Evolutionary conservation across 495 filamentous ascomycete genomes (phyloP).

Genomic region (Jackrogersella minutella): DNA sequence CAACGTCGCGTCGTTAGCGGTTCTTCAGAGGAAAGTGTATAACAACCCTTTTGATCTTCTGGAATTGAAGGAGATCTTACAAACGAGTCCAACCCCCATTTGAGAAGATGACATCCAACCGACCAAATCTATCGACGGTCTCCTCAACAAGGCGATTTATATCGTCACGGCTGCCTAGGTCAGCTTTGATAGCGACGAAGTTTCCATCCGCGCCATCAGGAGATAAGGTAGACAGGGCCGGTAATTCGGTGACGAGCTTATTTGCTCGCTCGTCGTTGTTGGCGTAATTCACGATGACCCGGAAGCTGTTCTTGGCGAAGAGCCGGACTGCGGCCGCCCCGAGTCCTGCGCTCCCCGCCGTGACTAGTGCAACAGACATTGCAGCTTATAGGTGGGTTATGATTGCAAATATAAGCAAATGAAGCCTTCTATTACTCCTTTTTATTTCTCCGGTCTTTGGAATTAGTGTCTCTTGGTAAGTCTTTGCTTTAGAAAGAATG

Average conservation of each 20-base stretch:
- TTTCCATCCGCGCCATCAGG: slow-evolving; percentile 17
- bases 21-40: not conserved
- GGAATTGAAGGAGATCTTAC: slow-evolving; percentile 8
- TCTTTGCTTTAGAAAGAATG: not conserved
- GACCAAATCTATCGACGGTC: slow-evolving; percentile 54
- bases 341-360: slow-evolving; percentile 64
- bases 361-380: slow-evolving; percentile 59
- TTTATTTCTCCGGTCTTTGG: not conserved
- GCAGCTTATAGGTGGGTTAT: not conserved
- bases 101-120: slow-evolving; percentile 62
- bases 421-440: not conserved
- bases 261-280: slow-evolving; percentile 55
- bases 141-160: slow-evolving; percentile 55
- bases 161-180: slow-evolving; percentile 54
- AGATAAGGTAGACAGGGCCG: slow-evolving; percentile 32
- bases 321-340: slow-evolving; percentile 61
- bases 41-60: too few relatives aligned
- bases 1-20: slow-evolving; percentile 4
- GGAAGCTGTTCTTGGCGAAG: slow-evolving; percentile 57
- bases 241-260: slow-evolving; percentile 54
- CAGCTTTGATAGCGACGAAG: slow-evolving; percentile 57
- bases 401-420: not conserved
- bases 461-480: not conserved
- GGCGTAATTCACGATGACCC: slow-evolving; percentile 63
- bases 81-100: slow-evolving; percentile 66